Evolutionary conservation across 1,284 basidiomycete species (phyloP).

Genomic region (Fomitopsis palustris): DNA sequence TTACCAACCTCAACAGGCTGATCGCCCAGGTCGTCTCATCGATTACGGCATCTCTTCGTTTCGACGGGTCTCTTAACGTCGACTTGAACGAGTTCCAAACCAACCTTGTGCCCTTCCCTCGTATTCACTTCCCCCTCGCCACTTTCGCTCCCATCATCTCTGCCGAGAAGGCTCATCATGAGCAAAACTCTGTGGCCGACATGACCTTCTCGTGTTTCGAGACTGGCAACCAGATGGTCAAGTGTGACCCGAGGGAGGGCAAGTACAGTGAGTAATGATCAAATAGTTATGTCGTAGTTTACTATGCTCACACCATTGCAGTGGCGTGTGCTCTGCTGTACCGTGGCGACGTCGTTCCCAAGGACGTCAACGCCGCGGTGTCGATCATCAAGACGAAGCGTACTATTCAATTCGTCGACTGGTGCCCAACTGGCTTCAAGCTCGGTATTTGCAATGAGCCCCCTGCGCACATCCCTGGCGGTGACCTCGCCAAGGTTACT

Average conservation of each 20-base stretch:
- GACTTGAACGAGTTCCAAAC: conserved; percentile 86
- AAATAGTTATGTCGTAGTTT: background rate
- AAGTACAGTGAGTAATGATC: conserved; percentile 69
- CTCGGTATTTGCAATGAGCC: conserved; percentile 91
- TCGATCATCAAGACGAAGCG: conserved; percentile 85
- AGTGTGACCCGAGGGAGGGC: conserved; percentile 79
- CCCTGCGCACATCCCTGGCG: conserved; percentile 80
- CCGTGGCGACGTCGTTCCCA: conserved; percentile 88
- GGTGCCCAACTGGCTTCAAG: conserved; percentile 91
- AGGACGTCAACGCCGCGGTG: conserved; percentile 87
- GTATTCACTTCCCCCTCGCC: conserved; percentile 92
- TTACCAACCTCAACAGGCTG: conserved; percentile 86
- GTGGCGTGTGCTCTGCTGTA: conserved; percentile 77
- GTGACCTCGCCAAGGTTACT: conserved; percentile 85
- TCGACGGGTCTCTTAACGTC: conserved; percentile 80
- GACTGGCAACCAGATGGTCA: conserved; percentile 89
- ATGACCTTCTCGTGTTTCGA: conserved; percentile 96
- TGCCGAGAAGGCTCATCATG: conserved; percentile 76
- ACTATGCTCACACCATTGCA: conserved; percentile 21
- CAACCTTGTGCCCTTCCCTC: conserved; percentile 74
- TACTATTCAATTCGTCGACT: conserved; percentile 82
- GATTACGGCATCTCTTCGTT: conserved; percentile 79
- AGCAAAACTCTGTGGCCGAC: conserved; percentile 91
- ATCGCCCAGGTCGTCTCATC: conserved; percentile 91
- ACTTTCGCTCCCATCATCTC: conserved; percentile 91